Percentiles rank a stretch among this genome's conserved stretches.
Conservation (phyloP, 1,284 basidiomycete genomes). For the Cutaneotrichosporon dermatis region DNA sequence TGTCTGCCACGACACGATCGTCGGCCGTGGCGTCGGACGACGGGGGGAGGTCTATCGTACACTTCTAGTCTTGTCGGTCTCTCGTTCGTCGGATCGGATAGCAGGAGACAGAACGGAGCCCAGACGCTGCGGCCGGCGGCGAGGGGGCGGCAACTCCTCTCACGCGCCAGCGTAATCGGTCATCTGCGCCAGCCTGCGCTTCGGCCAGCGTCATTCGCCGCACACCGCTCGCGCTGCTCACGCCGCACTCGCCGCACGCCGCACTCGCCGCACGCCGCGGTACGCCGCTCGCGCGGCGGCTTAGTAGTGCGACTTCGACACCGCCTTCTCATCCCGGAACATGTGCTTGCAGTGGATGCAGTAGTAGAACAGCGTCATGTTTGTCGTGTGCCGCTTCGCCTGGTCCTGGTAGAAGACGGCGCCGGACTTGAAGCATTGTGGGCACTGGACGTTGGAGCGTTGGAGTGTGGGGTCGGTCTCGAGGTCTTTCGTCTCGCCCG, state of each 20-base stretch:
- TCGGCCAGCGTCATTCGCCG: no score
- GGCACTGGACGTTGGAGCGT: constrained; percentile 48
- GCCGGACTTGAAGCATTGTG: constrained; percentile 50
- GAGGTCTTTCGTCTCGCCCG: constrained; percentile 84
- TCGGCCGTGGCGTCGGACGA: no score
- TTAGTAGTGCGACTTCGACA: background rate
- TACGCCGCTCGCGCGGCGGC: background rate
- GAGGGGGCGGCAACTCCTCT: no score
- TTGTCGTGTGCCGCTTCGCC: constrained; percentile 80
- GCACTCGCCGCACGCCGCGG: no score
- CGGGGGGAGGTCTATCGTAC: no score
- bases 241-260: background rate
- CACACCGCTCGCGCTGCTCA: no score
- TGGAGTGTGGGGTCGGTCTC: constrained; percentile 83
- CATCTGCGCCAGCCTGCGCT: no score
- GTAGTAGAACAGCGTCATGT: constrained; percentile 80
- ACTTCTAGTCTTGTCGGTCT: no score
- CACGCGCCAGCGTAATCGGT: no score
- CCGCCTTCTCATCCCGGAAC: constrained; percentile 62
- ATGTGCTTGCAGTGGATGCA: constrained; percentile 78
- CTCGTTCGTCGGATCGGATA: no score
- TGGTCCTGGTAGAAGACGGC: constrained; percentile 91
- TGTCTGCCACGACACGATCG: background rate
- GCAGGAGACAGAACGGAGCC: no score
- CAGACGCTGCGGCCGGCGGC: no score